Conservation (phyloP, 192 early-diverging fungal species). For the Coemansia sp. region DNA sequence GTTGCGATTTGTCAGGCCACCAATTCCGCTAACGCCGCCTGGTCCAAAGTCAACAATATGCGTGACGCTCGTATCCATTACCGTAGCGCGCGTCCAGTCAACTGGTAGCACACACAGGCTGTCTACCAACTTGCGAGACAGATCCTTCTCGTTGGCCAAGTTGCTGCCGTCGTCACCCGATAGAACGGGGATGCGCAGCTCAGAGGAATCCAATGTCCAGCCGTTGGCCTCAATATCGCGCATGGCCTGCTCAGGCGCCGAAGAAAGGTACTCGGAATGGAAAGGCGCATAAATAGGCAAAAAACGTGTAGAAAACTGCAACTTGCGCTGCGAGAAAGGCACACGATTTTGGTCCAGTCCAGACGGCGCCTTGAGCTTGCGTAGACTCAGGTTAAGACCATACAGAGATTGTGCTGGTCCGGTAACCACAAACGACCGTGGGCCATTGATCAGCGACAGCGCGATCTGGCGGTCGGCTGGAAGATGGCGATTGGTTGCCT, state of each 20-base stretch:
- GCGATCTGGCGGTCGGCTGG: conserved; percentile 79
- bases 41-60: conserved; percentile 95
- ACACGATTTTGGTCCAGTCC: conserved; percentile 85
- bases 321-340: conserved; percentile 84
- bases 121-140: conserved; percentile 72
- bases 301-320: conserved; percentile 88
- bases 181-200: conserved; percentile 73
- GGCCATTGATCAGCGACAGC: conserved; percentile 87
- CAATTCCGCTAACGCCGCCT: conserved; percentile 83
- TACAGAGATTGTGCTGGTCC: conserved; percentile 90
- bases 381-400: conserved; percentile 85
- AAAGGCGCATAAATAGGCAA: conserved; percentile 91
- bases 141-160: conserved; percentile 56
- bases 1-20: conserved; percentile 85
- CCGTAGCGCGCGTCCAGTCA: conserved; percentile 66
- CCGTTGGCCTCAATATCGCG: conserved; percentile 67
- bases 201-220: conserved; percentile 63
- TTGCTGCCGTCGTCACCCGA: conserved; percentile 82
- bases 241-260: conserved; percentile 63
- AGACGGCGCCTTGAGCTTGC: conserved; percentile 86
- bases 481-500: conserved; percentile 84
- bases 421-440: conserved; percentile 83
- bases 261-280: conserved; percentile 78
- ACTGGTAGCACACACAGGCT: conserved; percentile 68
- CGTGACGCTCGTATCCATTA: conserved; percentile 59